phyloP scores from a whole-genome alignment of 371 early-diverging fungal species.

The Batkoa obscura region DNA sequence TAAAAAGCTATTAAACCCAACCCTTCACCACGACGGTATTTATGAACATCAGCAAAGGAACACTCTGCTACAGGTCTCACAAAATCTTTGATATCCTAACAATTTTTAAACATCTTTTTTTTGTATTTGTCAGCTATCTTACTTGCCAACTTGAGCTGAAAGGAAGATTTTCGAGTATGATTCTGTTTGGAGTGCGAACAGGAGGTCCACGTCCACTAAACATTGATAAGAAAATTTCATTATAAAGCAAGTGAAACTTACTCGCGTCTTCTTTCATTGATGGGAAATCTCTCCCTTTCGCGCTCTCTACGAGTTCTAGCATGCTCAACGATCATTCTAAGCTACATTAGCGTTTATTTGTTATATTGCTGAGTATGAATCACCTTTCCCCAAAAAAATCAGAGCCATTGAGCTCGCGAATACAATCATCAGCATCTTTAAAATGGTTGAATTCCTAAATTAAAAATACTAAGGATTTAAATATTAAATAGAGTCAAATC shows the following conservation, averaged over 20 bases:
- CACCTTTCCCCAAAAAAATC: slow-evolving; percentile 57
- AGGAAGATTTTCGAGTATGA: slow-evolving; percentile 48
- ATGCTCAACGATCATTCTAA: slow-evolving; percentile 49
- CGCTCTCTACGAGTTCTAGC: slow-evolving; percentile 35
- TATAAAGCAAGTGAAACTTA: background rate
- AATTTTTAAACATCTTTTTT: background rate
- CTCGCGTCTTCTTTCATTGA: slow-evolving; percentile 3
- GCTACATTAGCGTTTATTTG: background rate
- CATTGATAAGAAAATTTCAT: background rate
- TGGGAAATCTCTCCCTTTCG: background rate
- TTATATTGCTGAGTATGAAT: background rate
- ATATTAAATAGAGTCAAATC: background rate
- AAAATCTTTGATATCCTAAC: slow-evolving; percentile 87
- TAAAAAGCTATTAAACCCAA: slow-evolving; percentile 14
- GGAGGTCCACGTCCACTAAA: slow-evolving; percentile 22
- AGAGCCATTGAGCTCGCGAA: slow-evolving; percentile 43
- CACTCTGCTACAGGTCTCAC: slow-evolving; percentile 91
- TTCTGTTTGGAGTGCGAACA: slow-evolving; percentile 31
- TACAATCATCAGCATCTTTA: slow-evolving; percentile 54
- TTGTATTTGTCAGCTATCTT: slow-evolving; percentile 8
- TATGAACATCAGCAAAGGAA: slow-evolving; percentile 72
- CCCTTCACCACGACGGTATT: slow-evolving; percentile 70
- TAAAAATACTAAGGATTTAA: slow-evolving; percentile 8
- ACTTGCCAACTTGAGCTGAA: slow-evolving; percentile 66
- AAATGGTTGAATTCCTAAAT: slow-evolving; percentile 34